phyloP scores from a whole-genome alignment of 2,329 filamentous ascomycete species.

The Davidsoniella eucalypti region DNA sequence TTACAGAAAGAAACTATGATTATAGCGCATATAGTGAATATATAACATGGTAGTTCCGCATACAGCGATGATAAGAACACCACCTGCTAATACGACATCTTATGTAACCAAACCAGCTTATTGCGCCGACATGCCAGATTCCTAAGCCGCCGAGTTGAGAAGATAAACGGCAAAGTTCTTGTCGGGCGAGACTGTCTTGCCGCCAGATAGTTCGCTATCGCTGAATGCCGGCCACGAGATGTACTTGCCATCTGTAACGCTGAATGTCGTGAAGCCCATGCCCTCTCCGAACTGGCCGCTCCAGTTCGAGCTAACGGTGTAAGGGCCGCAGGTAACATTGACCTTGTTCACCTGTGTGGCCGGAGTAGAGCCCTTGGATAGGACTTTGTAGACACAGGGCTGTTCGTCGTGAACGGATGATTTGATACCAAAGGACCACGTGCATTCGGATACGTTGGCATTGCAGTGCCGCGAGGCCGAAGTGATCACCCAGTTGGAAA shows the following conservation, averaged over 20 bases:
- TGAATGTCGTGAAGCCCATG: constrained; percentile 37
- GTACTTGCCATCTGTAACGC: constrained; percentile 29
- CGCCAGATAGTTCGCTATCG: constrained; percentile 28
- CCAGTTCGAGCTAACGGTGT: constrained; percentile 37
- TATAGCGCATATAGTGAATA: no score
- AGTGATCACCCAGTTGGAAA: constrained; percentile 27
- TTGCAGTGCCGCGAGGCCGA: constrained; percentile 26
- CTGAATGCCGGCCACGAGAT: constrained; percentile 38
- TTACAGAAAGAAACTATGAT: no score
- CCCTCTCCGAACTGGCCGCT: constrained; percentile 35
- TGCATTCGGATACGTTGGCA: constrained; percentile 23
- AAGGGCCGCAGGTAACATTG: constrained; percentile 28
- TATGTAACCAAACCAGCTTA: no score
- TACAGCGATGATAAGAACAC: no score
- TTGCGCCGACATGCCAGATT: background rate
- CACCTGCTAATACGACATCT: no score
- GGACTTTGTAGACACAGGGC: constrained; percentile 12
- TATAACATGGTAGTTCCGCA: no score
- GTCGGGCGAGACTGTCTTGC: constrained; percentile 5
- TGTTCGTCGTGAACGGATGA: constrained; percentile 18
- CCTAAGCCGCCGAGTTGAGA: background rate
- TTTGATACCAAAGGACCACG: constrained; percentile 28
- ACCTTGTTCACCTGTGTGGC: background rate
- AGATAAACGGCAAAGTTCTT: background rate
- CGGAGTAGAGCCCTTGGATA: constrained; percentile 19